Evolutionary conservation across 2,329 filamentous ascomycete species (phyloP).

Genomic region (Trichophyton mentagrophytes): DNA sequence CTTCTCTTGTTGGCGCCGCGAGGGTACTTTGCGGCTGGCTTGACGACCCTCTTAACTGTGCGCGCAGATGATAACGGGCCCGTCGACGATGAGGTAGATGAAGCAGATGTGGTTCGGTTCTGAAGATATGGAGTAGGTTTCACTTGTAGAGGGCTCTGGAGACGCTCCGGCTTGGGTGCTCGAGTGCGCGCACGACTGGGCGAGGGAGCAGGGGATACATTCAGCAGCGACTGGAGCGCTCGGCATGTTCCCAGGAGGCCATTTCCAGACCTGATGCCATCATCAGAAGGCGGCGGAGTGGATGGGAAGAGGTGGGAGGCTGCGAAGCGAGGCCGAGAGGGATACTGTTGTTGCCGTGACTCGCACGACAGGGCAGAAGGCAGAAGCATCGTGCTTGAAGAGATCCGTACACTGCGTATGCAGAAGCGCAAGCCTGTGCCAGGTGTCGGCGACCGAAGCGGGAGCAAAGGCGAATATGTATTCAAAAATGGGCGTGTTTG

Average conservation of each 20-base stretch:
- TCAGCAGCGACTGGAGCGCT: slow-evolving; percentile 31
- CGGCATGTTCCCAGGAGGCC: slow-evolving; percentile 31
- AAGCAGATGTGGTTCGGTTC: background rate
- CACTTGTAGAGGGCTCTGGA: slow-evolving; percentile 29
- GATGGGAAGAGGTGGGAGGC: slow-evolving; percentile 25
- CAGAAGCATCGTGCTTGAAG: slow-evolving; percentile 27
- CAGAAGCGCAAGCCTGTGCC: background rate
- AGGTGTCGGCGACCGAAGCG: background rate
- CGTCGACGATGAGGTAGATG: background rate
- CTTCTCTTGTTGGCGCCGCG: slow-evolving; percentile 12
- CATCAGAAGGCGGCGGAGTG: slow-evolving; percentile 28
- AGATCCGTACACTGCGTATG: background rate
- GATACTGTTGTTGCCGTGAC: slow-evolving; percentile 20
- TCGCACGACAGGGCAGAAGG: slow-evolving; percentile 37
- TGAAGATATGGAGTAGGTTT: slow-evolving; percentile 16
- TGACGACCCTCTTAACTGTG: slow-evolving; percentile 21
- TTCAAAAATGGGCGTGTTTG: background rate
- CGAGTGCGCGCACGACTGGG: slow-evolving; percentile 14
- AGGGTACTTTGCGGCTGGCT: slow-evolving; percentile 14
- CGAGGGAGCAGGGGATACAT: slow-evolving; percentile 28
- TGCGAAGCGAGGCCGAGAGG: slow-evolving; percentile 23
- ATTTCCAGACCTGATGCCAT: slow-evolving; percentile 24
- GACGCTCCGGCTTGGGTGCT: slow-evolving; percentile 23
- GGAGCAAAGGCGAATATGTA: background rate
- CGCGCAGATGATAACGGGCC: slow-evolving; percentile 11